Conservation (phyloP, 495 filamentous ascomycete genomes). For the Penicillium longicatenatum region DNA sequence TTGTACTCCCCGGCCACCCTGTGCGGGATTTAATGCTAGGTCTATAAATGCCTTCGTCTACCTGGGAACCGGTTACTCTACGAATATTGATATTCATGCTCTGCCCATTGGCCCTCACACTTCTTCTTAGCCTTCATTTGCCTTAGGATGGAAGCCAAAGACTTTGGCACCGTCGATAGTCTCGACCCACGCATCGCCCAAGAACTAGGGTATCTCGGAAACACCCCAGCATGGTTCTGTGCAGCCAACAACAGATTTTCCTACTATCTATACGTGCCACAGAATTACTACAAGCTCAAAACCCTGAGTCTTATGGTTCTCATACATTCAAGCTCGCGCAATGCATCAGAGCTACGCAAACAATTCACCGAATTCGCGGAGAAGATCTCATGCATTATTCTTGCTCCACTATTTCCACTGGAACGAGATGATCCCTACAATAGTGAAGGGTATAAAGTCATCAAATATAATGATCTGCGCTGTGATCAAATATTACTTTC, state of each 20-base stretch:
- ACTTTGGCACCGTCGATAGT: neutral
- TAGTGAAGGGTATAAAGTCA: neutral
- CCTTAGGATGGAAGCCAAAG: neutral
- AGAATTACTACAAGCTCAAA: neutral
- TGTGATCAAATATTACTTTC: conserved; percentile 5
- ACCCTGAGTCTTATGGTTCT: neutral
- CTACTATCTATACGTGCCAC: conserved; percentile 5
- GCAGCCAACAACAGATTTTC: conserved; percentile 1
- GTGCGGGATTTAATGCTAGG: neutral
- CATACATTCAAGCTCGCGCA: neutral
- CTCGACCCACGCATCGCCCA: neutral
- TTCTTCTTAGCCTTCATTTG: neutral
- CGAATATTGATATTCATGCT: neutral
- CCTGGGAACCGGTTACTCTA: too few species aligned
- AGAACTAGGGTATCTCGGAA: conserved; percentile 2
- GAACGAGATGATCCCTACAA: neutral
- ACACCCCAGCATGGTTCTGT: conserved; percentile 5
- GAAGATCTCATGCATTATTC: conserved; percentile 1
- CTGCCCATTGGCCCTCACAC: neutral
- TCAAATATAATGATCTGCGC: neutral
- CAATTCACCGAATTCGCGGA: neutral
- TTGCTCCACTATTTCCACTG: conserved; percentile 2
- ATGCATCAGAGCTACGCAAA: conserved; percentile 5
- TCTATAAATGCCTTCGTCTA: neutral
- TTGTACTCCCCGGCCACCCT: neutral